These are phyloP conservation scores for Kuraishia molischiana DNA, from an alignment of 805 yeast genomes.

Conservation along the genomic window DNA sequence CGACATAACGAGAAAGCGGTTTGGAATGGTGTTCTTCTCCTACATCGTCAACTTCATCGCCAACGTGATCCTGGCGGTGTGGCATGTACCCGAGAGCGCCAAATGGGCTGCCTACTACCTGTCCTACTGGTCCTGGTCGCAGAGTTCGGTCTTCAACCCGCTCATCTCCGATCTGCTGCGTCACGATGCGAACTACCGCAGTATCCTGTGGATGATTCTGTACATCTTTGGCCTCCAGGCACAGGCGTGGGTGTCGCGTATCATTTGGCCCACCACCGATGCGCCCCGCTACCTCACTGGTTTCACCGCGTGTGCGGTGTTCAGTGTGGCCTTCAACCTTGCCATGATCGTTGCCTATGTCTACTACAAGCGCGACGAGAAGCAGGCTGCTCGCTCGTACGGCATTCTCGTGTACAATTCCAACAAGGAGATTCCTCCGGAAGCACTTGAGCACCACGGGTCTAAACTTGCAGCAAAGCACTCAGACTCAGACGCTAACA, in stretches of 20 bases:
- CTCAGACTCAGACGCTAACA: not conserved
- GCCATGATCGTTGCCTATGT: constrained; percentile 10
- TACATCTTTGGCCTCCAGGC: constrained; percentile 37
- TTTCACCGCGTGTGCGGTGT: constrained; percentile 34
- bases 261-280: constrained; percentile 39
- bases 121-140: constrained; percentile 54
- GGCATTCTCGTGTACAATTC: constrained; percentile 39
- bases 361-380: constrained; percentile 45
- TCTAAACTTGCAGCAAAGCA: not conserved
- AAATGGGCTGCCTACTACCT: constrained; percentile 58
- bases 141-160: constrained; percentile 52
- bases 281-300: constrained; percentile 49
- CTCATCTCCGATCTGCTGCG: constrained; percentile 50
- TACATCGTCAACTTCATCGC: constrained; percentile 46
- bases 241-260: constrained; percentile 21
- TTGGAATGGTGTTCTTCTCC: constrained; percentile 43
- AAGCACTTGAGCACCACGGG: constrained; percentile 1
- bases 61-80: constrained; percentile 43
- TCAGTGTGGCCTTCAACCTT: constrained; percentile 18
- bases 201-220: constrained; percentile 46
- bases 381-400: constrained; percentile 30
- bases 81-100: constrained; percentile 48
- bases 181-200: constrained; percentile 43
- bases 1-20: constrained; percentile 41
- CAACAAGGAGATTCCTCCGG: constrained; percentile 4